These are phyloP conservation scores for Quercus dentata DNA, from an alignment of 306 rosid species.

Conservation along the genomic window DNA sequence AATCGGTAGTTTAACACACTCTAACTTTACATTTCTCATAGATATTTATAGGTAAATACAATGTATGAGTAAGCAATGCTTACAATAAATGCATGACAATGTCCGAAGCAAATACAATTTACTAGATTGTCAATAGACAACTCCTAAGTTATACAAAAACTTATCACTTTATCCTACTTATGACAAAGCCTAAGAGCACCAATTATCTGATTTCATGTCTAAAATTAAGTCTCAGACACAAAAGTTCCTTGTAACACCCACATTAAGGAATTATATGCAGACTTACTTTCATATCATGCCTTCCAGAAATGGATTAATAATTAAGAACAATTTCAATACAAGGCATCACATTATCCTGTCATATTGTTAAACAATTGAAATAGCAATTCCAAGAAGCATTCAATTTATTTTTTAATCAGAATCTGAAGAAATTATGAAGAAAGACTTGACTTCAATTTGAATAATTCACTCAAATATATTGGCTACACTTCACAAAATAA, in stretches of 20 bases:
- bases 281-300: conserved; percentile 11
- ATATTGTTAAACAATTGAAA: neutral
- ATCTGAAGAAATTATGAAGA: neutral
- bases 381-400: neutral
- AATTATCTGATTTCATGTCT: neutral
- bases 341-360: neutral
- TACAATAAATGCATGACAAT: too few species aligned
- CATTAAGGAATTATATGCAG: neutral
- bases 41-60: too few species aligned
- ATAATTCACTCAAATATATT: neutral
- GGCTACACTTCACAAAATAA: conserved; percentile 7
- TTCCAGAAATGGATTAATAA: neutral
- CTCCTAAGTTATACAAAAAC: neutral
- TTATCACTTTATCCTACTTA: neutral
- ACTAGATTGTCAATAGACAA: too few species aligned
- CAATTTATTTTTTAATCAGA: neutral
- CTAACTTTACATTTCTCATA: too few species aligned
- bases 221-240: neutral
- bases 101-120: too few species aligned
- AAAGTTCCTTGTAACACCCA: neutral
- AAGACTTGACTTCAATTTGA: neutral
- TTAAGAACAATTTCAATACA: neutral
- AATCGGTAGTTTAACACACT: too few species aligned
- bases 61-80: too few species aligned
- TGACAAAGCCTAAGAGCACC: neutral